These are phyloP conservation scores for Schizochytrium sp. DNA, from an alignment of 108 stramenopile species.

Conservation along the genomic window DNA sequence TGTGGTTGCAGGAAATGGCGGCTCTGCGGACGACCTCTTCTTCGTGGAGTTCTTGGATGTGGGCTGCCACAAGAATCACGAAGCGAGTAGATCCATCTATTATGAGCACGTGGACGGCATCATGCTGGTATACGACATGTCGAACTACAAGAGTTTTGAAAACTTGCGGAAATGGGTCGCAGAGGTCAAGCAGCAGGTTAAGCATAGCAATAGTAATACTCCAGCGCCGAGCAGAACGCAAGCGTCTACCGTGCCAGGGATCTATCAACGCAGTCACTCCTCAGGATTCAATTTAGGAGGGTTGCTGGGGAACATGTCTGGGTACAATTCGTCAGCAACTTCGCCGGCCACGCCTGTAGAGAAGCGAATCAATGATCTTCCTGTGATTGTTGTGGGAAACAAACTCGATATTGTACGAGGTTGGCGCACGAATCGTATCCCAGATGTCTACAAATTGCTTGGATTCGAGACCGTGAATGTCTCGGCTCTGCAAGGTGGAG, in stretches of 20 bases:
- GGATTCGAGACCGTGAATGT: not conserved
- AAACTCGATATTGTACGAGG: slow-evolving; percentile 20
- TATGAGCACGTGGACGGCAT: slow-evolving; percentile 39
- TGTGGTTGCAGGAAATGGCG: not conserved
- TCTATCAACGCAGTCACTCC: slow-evolving; percentile 14
- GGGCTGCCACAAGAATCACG: slow-evolving; percentile 59
- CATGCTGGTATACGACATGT: slow-evolving; percentile 59
- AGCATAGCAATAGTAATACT: not conserved
- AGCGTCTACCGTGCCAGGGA: not conserved
- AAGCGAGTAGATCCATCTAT: slow-evolving; percentile 8
- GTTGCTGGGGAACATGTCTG: not conserved
- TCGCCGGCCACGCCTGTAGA: not conserved
- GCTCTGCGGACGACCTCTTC: not conserved
- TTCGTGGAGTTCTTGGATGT: slow-evolving; percentile 51
- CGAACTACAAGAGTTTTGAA: slow-evolving; percentile 41
- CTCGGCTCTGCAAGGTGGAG: not conserved
- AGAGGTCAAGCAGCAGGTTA: slow-evolving; percentile 19
- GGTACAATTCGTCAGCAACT: not conserved
- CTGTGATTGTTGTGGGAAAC: slow-evolving; percentile 46
- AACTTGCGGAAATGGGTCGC: slow-evolving; percentile 40
- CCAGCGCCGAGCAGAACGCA: not conserved
- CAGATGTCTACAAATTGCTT: slow-evolving; percentile 11
- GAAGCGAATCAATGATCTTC: slow-evolving; percentile 27
- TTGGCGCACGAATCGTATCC: not conserved
- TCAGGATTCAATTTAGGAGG: not conserved